Base-by-base conservation (phyloP, 2,329 filamentous ascomycete species). In the Apiospora marii region DNA sequence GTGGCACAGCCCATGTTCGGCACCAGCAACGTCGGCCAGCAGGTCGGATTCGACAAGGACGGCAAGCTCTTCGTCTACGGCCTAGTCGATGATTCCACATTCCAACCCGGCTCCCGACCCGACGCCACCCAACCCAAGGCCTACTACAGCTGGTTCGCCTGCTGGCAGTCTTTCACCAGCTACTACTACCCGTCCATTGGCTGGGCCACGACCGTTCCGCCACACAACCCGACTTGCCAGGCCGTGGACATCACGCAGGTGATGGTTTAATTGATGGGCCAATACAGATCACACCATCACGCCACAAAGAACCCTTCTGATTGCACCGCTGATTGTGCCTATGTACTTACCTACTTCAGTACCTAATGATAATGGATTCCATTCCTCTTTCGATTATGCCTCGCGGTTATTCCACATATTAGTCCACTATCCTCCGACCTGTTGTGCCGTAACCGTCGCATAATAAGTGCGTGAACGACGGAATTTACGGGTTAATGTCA, bases 171-270 rank as follows among this genome's bases (percentile, higher is more conserved):
- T 74, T 76, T 79, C 67, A 76, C 74, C 24, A 74, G 78, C 7
- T 83, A 82, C 73, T 82, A 79, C 75, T 83, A 83, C 74, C 77
- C 81, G 30, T 77, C 80, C 3, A 72, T 83, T 12, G 80, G 74
- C 22, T 83, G 81, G 81, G 74, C 78, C 5, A 77, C 77, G 13
- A 58, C 72, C 10, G 72, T 74, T 4, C 70, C 74, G 19, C 80
- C 82, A n/a, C 77, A 78, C 74, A 82, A 83, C 74, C 81, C 82
- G 44, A 83, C 80, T 13, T 83, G 82, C 73, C 75, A 79, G 72
- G 67, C 77, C 3, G 80, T 82, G 53, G 76, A 77, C n/a, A 79
- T 83, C 73, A 77, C 16, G 22, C 48, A 41, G 46, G 68, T 58
- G 46, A 16, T 43, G 68, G 1, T 53, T 10, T 70, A 58, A 16